Percentiles rank a stretch among this genome's conserved stretches.
Evolutionary conservation across 2,329 filamentous ascomycete species (phyloP).

Genomic region (Neonectria ditissima): DNA sequence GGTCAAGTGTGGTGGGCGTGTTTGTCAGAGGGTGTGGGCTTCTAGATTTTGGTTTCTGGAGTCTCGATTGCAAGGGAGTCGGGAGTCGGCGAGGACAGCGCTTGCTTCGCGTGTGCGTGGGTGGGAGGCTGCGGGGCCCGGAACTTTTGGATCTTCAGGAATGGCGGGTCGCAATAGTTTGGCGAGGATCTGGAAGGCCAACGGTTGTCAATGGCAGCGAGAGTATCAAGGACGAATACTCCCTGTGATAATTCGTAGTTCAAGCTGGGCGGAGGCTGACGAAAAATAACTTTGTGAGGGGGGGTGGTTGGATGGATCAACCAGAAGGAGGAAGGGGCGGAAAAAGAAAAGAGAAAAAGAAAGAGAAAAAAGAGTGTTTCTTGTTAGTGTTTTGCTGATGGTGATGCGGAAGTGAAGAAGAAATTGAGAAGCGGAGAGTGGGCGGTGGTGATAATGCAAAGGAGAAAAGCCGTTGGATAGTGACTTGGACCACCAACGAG

Average conservation of each 20-base stretch:
- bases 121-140: neutral
- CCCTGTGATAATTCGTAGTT: neutral
- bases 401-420: neutral
- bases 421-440: neutral
- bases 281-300: neutral
- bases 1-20: neutral
- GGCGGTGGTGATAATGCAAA: neutral
- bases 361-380: no score
- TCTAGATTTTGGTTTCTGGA: neutral
- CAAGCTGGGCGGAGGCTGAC: neutral
- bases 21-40: neutral
- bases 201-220: neutral
- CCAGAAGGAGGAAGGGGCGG: neutral
- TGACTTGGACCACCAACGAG: neutral
- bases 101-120: neutral
- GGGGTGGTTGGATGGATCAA: neutral
- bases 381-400: neutral
- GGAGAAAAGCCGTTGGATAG: neutral
- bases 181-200: neutral
- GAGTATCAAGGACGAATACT: neutral
- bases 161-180: neutral
- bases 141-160: neutral
- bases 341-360: neutral
- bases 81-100: neutral
- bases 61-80: neutral